These are phyloP conservation scores for Crithidia mellificae DNA, from an alignment of 208 protist species.

Conservation along the genomic window DNA sequence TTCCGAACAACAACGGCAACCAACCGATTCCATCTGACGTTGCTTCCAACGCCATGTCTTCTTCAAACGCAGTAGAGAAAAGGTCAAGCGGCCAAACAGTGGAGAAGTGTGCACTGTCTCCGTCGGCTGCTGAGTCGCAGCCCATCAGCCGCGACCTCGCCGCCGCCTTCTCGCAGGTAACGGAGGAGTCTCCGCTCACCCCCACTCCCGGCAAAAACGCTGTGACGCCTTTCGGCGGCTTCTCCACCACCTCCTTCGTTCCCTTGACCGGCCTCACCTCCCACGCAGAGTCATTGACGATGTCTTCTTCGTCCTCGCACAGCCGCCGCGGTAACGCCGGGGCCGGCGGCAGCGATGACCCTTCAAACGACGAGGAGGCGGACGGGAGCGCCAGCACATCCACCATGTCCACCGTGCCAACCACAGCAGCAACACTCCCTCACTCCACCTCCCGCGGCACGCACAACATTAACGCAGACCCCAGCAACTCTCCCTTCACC, in stretches of 20 bases:
- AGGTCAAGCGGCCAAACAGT: too few relatives aligned
- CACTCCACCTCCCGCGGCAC: too few relatives aligned
- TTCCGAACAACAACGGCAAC: background rate
- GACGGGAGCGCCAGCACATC: conserved; percentile 10
- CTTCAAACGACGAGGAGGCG: background rate
- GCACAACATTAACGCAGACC: background rate
- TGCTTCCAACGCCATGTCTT: too few relatives aligned
- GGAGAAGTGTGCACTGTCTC: background rate
- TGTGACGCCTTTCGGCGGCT: background rate
- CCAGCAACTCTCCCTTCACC: background rate
- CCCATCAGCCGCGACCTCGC: conserved; percentile 14
- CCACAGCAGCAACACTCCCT: background rate
- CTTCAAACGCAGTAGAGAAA: too few relatives aligned
- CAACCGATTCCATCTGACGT: too few relatives aligned
- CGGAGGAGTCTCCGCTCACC: background rate
- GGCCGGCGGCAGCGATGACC: background rate
- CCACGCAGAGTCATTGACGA: background rate
- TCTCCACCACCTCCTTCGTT: background rate
- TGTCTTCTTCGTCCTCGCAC: background rate
- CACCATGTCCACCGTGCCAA: background rate
- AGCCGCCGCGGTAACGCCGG: background rate
- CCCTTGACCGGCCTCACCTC: background rate
- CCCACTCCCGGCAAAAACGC: background rate
- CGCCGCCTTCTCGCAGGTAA: conserved; percentile 1
- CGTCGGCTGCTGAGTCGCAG: background rate